Conservation (phyloP, 2,329 filamentous ascomycete genomes). For the Harringtonia lauricola region DNA sequence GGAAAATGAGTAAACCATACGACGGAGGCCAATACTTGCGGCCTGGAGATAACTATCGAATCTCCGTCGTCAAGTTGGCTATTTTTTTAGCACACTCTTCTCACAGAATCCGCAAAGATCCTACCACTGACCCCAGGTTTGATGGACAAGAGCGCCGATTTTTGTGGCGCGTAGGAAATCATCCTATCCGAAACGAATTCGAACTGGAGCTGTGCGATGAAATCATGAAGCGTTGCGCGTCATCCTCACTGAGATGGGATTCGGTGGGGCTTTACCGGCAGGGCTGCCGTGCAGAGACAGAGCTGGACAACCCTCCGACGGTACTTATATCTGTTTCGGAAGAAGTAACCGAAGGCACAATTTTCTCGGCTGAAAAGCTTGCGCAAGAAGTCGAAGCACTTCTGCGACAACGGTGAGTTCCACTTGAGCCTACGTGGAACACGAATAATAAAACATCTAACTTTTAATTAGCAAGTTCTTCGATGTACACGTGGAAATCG, state of each 20-base stretch:
- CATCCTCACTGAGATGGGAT: neutral
- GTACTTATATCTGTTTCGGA: neutral
- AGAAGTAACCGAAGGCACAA: too few species aligned
- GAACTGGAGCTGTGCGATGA: neutral
- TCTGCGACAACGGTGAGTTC: too few species aligned
- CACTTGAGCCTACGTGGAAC: too few species aligned
- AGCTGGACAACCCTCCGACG: neutral
- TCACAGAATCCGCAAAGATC: neutral
- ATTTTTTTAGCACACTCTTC: neutral
- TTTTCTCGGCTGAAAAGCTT: too few species aligned
- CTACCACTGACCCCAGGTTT: neutral
- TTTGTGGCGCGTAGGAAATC: neutral
- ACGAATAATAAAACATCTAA: too few species aligned
- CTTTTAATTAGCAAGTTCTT: too few species aligned
- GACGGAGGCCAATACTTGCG: too few species aligned
- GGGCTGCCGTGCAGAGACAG: neutral
- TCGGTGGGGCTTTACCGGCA: neutral
- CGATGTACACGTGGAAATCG: too few species aligned
- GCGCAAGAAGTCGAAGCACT: too few species aligned
- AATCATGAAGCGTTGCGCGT: neutral
- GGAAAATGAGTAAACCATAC: too few species aligned
- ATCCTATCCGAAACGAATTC: neutral
- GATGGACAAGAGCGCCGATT: neutral
- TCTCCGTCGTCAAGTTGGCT: neutral
- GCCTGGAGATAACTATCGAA: neutral